phyloP scores from a whole-genome alignment of 2,329 filamentous ascomycete species.

The Sporothrix curviconia region DNA sequence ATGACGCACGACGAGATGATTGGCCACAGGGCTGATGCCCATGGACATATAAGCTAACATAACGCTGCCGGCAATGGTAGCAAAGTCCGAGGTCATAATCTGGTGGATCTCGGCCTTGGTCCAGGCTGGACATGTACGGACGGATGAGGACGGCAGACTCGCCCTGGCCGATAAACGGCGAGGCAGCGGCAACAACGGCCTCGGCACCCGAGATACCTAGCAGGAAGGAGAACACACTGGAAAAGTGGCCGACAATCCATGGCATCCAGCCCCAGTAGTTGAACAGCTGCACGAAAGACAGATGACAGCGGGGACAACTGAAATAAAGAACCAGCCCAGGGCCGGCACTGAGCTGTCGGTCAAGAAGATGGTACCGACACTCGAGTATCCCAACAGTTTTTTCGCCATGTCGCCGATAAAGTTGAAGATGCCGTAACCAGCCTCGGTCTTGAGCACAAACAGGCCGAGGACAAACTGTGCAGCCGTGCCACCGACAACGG shows the following conservation, averaged over 20 bases:
- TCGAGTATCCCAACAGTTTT: conserved; percentile 68
- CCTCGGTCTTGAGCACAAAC: conserved; percentile 75
- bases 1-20: conserved; percentile 90
- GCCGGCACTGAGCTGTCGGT: conserved; percentile 39
- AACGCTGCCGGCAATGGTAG: conserved; percentile 84
- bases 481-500: conserved; percentile 83
- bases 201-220: conserved; percentile 84
- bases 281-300: conserved; percentile 86
- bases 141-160: conserved; percentile 90
- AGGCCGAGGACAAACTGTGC: conserved; percentile 81
- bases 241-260: conserved; percentile 85
- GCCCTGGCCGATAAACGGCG: conserved; percentile 89
- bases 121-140: conserved; percentile 76
- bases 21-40: conserved; percentile 75
- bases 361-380: conserved; percentile 67
- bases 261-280: conserved; percentile 77
- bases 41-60: conserved; percentile 79
- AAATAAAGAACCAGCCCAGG: conserved; percentile 62
- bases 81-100: conserved; percentile 86
- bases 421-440: conserved; percentile 79
- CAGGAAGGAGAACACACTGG: conserved; percentile 84
- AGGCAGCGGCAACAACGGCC: conserved; percentile 87
- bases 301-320: conserved; percentile 84
- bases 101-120: conserved; percentile 87
- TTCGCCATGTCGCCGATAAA: conserved; percentile 74